Evolutionary conservation across 208 protist genomes (phyloP).

Genomic region (Wallacemonas sp.): DNA sequence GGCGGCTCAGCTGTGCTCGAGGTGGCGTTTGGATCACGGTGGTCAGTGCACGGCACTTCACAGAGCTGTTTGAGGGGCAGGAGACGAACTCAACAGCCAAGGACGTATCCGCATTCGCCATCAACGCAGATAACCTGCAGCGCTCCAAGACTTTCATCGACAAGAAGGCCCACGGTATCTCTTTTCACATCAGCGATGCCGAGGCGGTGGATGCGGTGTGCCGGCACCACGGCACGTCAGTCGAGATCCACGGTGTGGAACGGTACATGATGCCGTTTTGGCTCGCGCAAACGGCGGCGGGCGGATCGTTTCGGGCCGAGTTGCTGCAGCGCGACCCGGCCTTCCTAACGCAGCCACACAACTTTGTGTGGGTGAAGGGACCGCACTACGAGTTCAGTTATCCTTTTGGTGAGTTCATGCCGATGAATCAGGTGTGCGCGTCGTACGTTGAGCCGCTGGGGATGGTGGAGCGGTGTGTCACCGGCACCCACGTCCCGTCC

Average conservation of each 20-base stretch:
- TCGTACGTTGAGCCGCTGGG: slow-evolving; percentile 78
- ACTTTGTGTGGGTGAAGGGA: slow-evolving; percentile 80
- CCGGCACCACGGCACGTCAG: slow-evolving; percentile 66
- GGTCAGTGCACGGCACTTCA: slow-evolving; percentile 34
- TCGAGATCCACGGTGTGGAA: slow-evolving; percentile 68
- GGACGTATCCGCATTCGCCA: slow-evolving; percentile 59
- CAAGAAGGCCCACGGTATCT: slow-evolving; percentile 76
- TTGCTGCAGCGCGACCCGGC: slow-evolving; percentile 79
- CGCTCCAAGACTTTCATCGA: slow-evolving; percentile 60
- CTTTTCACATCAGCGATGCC: slow-evolving; percentile 77
- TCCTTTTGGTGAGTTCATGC: slow-evolving; percentile 83
- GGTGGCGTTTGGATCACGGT: neutral
- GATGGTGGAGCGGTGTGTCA: slow-evolving; percentile 69
- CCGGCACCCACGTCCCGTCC: slow-evolving; percentile 82
- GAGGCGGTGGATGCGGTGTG: slow-evolving; percentile 80
- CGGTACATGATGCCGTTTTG: slow-evolving; percentile 89
- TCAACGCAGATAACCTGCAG: slow-evolving; percentile 67
- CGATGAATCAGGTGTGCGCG: slow-evolving; percentile 82
- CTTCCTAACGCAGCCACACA: slow-evolving; percentile 77
- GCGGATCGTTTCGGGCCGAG: slow-evolving; percentile 76
- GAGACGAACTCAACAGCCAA: slow-evolving; percentile 15
- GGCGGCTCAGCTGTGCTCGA: neutral
- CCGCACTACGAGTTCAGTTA: slow-evolving; percentile 88
- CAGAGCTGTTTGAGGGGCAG: slow-evolving; percentile 63
- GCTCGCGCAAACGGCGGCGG: slow-evolving; percentile 66